Conservation (phyloP, 768 basidiomycete species). For the Dentipellis fragilis region DNA sequence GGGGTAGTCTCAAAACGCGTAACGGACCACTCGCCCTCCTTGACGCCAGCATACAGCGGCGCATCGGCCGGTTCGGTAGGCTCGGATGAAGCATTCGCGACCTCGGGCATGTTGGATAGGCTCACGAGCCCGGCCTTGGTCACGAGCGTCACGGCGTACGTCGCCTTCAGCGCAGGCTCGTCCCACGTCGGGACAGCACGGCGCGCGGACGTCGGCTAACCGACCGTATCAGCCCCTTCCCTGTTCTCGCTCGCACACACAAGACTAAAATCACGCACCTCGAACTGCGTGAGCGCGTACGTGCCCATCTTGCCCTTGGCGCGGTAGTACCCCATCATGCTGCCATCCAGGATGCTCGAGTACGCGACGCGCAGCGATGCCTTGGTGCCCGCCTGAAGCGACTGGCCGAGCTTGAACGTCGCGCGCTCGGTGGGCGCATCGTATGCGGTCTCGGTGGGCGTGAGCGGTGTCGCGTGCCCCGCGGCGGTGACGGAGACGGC, state of each 20-base stretch:
- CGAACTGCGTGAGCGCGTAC: constrained; percentile 86
- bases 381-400: constrained; percentile 58
- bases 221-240: not conserved
- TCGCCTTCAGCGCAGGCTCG: constrained; percentile 85
- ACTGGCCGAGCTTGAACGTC: constrained; percentile 44
- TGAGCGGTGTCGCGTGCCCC: constrained; percentile 35
- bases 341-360: constrained; percentile 50
- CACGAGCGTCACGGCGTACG: constrained; percentile 66
- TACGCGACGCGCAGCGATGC: constrained; percentile 65
- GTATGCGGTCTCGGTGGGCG: constrained; percentile 35
- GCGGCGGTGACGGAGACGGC: constrained; percentile 43
- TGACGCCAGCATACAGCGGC: constrained; percentile 13
- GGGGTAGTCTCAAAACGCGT: constrained; percentile 78
- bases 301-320: constrained; percentile 54
- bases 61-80: constrained; percentile 14
- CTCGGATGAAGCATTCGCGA: constrained; percentile 28
- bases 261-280: constrained; percentile 28
- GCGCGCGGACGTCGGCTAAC: constrained; percentile 75
- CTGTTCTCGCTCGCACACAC: not conserved
- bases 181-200: constrained; percentile 87
- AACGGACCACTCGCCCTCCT: constrained; percentile 61
- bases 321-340: constrained; percentile 83
- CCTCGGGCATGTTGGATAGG: constrained; percentile 80
- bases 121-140: constrained; percentile 68
- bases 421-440: constrained; percentile 59